Conservation (phyloP, 2,329 filamentous ascomycete genomes). For the Hypoxylon sp. region DNA sequence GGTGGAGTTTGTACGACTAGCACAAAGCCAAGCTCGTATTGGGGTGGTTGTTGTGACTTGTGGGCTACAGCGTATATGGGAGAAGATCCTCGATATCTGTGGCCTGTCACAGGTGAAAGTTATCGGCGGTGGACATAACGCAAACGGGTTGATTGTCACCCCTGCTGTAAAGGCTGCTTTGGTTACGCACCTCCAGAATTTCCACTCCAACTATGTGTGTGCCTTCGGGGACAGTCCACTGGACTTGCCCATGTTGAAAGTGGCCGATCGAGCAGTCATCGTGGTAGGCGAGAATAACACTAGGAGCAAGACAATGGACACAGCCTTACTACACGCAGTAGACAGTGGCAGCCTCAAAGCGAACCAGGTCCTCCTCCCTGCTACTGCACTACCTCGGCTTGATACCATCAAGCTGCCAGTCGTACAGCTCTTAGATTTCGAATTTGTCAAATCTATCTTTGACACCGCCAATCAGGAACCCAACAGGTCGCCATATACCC, state of each 20-base stretch:
- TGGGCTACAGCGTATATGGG: conserved; percentile 66
- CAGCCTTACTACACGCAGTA: conserved; percentile 57
- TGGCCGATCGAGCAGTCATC: conserved; percentile 66
- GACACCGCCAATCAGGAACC: background rate
- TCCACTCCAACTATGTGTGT: conserved; percentile 55
- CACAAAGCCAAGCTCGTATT: conserved; percentile 52
- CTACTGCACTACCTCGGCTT: conserved; percentile 55
- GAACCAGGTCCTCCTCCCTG: conserved; percentile 61
- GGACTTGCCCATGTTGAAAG: conserved; percentile 67
- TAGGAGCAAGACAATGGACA: conserved; percentile 67
- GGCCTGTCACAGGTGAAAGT: conserved; percentile 60
- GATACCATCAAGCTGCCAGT: conserved; percentile 57
- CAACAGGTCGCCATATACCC: background rate
- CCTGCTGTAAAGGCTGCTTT: conserved; percentile 61
- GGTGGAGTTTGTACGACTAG: conserved; percentile 54
- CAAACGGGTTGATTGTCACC: conserved; percentile 63
- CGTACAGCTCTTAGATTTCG: conserved; percentile 49
- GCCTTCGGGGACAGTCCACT: conserved; percentile 71
- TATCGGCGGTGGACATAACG: conserved; percentile 63
- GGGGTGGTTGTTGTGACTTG: conserved; percentile 65
- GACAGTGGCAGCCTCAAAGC: conserved; percentile 54
- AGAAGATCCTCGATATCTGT: conserved; percentile 60
- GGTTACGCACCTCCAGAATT: conserved; percentile 55
- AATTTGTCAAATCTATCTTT: conserved; percentile 42
- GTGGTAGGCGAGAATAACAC: conserved; percentile 61